Base-by-base conservation (phyloP, 805 yeast genomes). In the Spathaspora gorwiae region DNA sequence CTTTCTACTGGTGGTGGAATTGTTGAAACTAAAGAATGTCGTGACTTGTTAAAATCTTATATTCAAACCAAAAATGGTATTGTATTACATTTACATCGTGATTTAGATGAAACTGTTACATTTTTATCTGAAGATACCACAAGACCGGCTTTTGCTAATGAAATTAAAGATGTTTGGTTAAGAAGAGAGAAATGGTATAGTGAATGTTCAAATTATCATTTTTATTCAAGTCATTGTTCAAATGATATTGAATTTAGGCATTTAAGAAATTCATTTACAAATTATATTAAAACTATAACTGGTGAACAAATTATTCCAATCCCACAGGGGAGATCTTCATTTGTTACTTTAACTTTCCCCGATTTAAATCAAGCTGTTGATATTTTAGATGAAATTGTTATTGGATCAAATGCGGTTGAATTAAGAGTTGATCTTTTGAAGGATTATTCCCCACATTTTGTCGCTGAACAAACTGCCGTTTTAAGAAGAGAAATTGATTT, bases 1-100 rank as follows among this genome's bases (percentile, higher is more conserved):
- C 76, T 92, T 44, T 87, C 98, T 0, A 87, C 97, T 41, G 99
- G 99, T 31, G 99, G 99, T 37, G 99, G 99, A 8, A 74, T 94
- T 48, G 95, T 94, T 26, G 98, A 92, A 65, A 76, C 76, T 35
- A 73, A 73, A 7, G 76, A 64, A n/a, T 81, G 95, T 5, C 78
- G 97, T 55, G 72, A 72, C 9, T 52, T 79, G 7, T 72, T 94
- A 61, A 75, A 81, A 54, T 60, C 71, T 7, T 86, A 81, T 61
- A 56, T 62, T 35, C 55, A 67, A 19, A 51, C 64, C 11, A 29
- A 11, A 9, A 87, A 86, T 26, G 96, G 96, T 35, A 76, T 87
- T 51, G 98, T 94, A 10, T 72, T 94, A 45, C 97, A 94, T 57
- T 74, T 94, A 47, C 97, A 92, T 63, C 83, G 99, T 53, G 87